Evolutionary conservation across 192 early-diverging fungal genomes (phyloP).

Genomic region (Rhizophlyctis rosea): DNA sequence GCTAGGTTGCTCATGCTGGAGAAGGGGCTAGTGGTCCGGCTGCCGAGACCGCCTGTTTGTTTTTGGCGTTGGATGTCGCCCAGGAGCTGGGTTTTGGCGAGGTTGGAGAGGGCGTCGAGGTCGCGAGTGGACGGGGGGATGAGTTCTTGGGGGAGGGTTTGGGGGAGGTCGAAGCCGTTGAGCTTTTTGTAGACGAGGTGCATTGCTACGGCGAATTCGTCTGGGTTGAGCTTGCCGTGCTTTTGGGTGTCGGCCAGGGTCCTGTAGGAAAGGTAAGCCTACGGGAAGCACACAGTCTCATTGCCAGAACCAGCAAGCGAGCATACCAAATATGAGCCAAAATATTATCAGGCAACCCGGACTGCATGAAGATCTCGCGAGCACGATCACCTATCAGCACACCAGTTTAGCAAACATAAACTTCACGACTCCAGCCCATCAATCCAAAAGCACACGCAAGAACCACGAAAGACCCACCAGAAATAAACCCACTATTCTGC

Average conservation of each 20-base stretch:
- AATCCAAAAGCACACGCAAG: too few species aligned
- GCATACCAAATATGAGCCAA: slow-evolving; percentile 75
- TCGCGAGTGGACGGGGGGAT: slow-evolving; percentile 84
- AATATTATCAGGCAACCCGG: slow-evolving; percentile 64
- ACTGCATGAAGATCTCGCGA: slow-evolving; percentile 68
- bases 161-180: slow-evolving; percentile 77
- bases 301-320: slow-evolving; percentile 13
- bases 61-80: slow-evolving; percentile 53
- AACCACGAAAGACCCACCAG: slow-evolving; percentile 41
- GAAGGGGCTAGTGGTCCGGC: slow-evolving; percentile 4
- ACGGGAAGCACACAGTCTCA: slow-evolving; percentile 9
- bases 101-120: slow-evolving; percentile 57
- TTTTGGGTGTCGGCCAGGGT: slow-evolving; percentile 73
- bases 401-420: slow-evolving; percentile 5
- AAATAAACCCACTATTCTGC: slow-evolving; percentile 61
- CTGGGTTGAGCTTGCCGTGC: slow-evolving; percentile 83
- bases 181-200: slow-evolving; percentile 88
- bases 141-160: slow-evolving; percentile 74
- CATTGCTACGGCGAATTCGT: slow-evolving; percentile 98
- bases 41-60: slow-evolving; percentile 1
- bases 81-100: slow-evolving; percentile 64
- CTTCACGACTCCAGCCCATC: too few species aligned
- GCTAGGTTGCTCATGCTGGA: slow-evolving; percentile 8
- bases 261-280: slow-evolving; percentile 39
- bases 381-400: slow-evolving; percentile 51